These are phyloP conservation scores for Metschnikowia lunata DNA, from an alignment of 805 yeast genomes.

Conservation along the genomic window DNA sequence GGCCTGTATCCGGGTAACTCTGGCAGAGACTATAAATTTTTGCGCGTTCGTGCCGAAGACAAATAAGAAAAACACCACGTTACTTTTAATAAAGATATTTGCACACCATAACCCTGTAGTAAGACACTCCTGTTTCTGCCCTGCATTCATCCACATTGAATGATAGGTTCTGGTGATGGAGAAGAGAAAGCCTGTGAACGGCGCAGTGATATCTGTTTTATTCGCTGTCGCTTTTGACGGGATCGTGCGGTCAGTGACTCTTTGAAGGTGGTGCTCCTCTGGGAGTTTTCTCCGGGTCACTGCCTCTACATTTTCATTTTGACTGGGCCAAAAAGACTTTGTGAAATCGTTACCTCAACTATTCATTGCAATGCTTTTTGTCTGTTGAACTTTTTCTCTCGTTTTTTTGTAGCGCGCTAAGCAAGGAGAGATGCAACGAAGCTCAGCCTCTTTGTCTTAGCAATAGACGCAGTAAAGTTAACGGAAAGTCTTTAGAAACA, in stretches of 20 bases:
- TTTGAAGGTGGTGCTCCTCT: constrained; percentile 10
- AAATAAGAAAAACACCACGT: not conserved
- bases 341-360: not conserved
- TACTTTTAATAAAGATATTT: too few species aligned
- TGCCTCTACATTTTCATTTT: constrained; percentile 12
- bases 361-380: too few species aligned
- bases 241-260: constrained; percentile 18
- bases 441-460: too few species aligned
- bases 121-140: constrained; percentile 22
- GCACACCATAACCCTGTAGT: not conserved
- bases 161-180: constrained; percentile 19
- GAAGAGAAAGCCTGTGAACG: constrained; percentile 19
- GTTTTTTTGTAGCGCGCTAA: too few species aligned
- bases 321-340: too few species aligned
- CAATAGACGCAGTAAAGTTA: too few species aligned
- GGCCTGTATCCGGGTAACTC: constrained; percentile 10
- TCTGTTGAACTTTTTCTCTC: too few species aligned
- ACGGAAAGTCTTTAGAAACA: too few species aligned
- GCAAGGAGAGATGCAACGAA: too few species aligned
- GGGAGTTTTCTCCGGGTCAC: constrained; percentile 12
- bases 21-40: constrained; percentile 3
- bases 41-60: constrained; percentile 1
- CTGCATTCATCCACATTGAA: constrained; percentile 18
- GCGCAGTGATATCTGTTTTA: constrained; percentile 15
- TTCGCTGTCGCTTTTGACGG: constrained; percentile 14